Evolutionary conservation across 192 early-diverging fungal species (phyloP).

Genomic region (Phlyctochytrium planicorne): DNA sequence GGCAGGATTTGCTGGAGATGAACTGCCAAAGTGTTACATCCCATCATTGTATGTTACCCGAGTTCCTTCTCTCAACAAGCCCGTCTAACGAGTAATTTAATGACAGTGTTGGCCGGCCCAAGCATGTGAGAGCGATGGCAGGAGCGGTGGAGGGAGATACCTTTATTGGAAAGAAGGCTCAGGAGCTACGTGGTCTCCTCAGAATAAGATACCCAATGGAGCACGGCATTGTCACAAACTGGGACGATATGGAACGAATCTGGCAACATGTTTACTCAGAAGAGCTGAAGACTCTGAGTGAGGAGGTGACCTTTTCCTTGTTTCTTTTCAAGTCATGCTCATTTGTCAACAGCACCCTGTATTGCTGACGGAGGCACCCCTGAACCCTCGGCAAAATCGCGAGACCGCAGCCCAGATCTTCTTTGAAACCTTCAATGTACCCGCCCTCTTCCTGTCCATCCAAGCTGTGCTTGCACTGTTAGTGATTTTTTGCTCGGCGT

Average conservation of each 20-base stretch:
- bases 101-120: constrained; percentile 94
- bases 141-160: constrained; percentile 95
- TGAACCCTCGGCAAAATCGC: constrained; percentile 90
- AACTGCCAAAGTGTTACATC: constrained; percentile 95
- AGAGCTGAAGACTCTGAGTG: constrained; percentile 91
- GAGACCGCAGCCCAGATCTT: constrained; percentile 95
- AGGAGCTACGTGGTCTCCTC: constrained; percentile 93
- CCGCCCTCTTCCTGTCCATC: constrained; percentile 93
- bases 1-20: constrained; percentile 98
- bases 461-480: constrained; percentile 96
- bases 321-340: background rate
- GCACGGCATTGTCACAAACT: constrained; percentile 96
- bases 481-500: constrained; percentile 17
- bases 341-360: constrained; percentile 79
- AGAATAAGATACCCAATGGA: constrained; percentile 94
- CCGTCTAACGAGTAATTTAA: constrained; percentile 24
- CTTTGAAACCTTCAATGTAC: constrained; percentile 99
- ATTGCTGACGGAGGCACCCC: constrained; percentile 92
- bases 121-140: constrained; percentile 95
- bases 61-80: background rate
- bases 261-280: constrained; percentile 98
- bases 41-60: constrained; percentile 73
- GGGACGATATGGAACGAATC: constrained; percentile 98
- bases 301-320: constrained; percentile 67
- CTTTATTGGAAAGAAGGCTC: constrained; percentile 94